Percentiles rank a stretch among this genome's conserved stretches.
Evolutionary conservation across 176 grass and related monocot genomes (phyloP).

Genomic region (Phoenix dactylifera): DNA sequence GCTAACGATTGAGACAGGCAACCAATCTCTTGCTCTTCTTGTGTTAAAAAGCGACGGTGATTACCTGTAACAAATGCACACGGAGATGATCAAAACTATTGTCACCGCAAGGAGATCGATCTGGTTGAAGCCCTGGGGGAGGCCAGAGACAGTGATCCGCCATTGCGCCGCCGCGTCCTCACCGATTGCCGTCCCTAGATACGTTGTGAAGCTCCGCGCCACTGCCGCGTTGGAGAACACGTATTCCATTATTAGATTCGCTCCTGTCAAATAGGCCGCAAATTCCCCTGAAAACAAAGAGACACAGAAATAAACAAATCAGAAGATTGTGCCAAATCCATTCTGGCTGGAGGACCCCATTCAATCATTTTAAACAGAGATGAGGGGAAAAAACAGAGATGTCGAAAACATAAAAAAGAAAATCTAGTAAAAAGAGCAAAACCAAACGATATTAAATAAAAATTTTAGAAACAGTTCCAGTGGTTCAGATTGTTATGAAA

Average conservation of each 20-base stretch:
- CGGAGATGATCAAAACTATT: constrained; percentile 61
- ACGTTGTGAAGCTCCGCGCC: constrained; percentile 91
- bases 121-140: constrained; percentile 75
- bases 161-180: constrained; percentile 55
- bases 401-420: constrained; percentile 1
- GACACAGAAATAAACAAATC: no score
- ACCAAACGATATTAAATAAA: no score
- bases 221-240: constrained; percentile 99
- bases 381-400: not conserved
- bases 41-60: no score
- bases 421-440: no score
- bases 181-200: constrained; percentile 78
- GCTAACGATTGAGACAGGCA: not conserved
- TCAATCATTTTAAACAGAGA: not conserved
- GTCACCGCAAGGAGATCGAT: constrained; percentile 74
- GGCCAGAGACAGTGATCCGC: constrained; percentile 46
- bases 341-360: no score
- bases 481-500: no score
- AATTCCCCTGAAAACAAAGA: constrained; percentile 52
- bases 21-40: no score
- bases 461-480: no score
- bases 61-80: constrained; percentile 95
- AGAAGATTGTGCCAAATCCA: not conserved
- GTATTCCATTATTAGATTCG: constrained; percentile 98
- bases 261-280: constrained; percentile 81